Base-by-base conservation (phyloP, 164 flowering plant genomes). In the Cinnamomum micranthum region DNA sequence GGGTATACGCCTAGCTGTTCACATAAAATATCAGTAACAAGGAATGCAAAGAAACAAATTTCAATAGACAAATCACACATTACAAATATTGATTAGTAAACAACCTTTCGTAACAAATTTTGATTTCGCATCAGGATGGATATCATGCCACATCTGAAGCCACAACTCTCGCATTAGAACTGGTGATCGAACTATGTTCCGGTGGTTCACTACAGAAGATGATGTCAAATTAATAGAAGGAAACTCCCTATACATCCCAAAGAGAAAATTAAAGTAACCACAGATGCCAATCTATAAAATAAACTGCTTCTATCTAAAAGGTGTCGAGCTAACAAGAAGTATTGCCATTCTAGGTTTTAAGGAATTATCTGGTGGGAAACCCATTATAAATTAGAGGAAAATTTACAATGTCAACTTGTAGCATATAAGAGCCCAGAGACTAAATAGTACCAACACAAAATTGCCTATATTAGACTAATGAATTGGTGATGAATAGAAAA, bases 111-210 rank as follows among this genome's bases (percentile, higher is more conserved):
- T 91, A 27, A 95, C 99, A 81, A 93, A 95, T 70, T 87, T 88
- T 69, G 90, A 81, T 80, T 80, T 86, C 50, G 87, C 86, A 76
- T 86, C 85, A 20, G 97, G 90, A 81, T 93, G 95, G 60, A 89
- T 88, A 80, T 95, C 99, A 84, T 95, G 98, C 99, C 97, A 95
- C 89, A 93, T 89, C 78, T 95, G 92, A 62, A 95, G 98, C 99
- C 99, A 95, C 75, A 95, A 69, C 82, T 95, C 99, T 76, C 99
- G 80, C 99, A 95, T 93, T 71, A 95, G 78, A 76, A 84, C 92
- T 75, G 98, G 89, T 22, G 89, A 83, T 73, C 97, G 88, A 63
- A 95, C 99, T 74, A 95, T 91, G 79, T 95, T 95, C 84, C 98
- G 87, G 84, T 95, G 99, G 77, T 85, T 92, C 63, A 90, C 99